Evolutionary conservation across 2,329 filamentous ascomycete species (phyloP).

Genomic region (Aspergillus intermedius): DNA sequence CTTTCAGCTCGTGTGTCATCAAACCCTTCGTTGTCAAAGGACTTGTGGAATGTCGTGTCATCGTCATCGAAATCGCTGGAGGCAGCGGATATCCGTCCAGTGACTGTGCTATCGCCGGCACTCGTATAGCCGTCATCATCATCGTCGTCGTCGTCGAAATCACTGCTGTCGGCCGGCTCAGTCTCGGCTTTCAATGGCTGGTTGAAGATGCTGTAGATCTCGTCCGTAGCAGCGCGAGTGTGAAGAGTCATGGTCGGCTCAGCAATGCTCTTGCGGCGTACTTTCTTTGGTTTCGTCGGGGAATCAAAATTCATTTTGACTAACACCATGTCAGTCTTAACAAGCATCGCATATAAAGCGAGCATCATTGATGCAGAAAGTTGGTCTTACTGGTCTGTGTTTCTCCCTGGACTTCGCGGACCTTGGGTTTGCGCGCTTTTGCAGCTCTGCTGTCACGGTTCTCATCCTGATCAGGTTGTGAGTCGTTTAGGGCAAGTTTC

Average conservation of each 20-base stretch:
- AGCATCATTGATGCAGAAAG: background rate
- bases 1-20: constrained; percentile 47
- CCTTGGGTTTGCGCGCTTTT: constrained; percentile 65
- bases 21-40: constrained; percentile 40
- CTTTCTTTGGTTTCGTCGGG: constrained; percentile 67
- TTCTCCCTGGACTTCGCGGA: constrained; percentile 74
- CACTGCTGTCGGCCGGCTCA: constrained; percentile 54
- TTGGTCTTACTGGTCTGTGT: constrained; percentile 74
- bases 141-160: constrained; percentile 34
- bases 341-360: constrained; percentile 13
- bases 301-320: constrained; percentile 93
- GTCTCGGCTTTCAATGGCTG: constrained; percentile 60
- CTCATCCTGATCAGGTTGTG: constrained; percentile 14
- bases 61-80: constrained; percentile 62
- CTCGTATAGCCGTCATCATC: constrained; percentile 74
- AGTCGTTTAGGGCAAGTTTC: constrained; percentile 23
- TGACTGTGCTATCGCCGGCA: constrained; percentile 74
- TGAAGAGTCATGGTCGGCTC: constrained; percentile 99
- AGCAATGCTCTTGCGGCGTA: constrained; percentile 65
- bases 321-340: constrained; percentile 33
- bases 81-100: constrained; percentile 60
- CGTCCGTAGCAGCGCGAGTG: constrained; percentile 88
- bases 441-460: constrained; percentile 23
- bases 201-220: constrained; percentile 97
- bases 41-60: constrained; percentile 35